Evolutionary conservation across 208 protist genomes (phyloP).

Genomic region (Phytomonas sp.): DNA sequence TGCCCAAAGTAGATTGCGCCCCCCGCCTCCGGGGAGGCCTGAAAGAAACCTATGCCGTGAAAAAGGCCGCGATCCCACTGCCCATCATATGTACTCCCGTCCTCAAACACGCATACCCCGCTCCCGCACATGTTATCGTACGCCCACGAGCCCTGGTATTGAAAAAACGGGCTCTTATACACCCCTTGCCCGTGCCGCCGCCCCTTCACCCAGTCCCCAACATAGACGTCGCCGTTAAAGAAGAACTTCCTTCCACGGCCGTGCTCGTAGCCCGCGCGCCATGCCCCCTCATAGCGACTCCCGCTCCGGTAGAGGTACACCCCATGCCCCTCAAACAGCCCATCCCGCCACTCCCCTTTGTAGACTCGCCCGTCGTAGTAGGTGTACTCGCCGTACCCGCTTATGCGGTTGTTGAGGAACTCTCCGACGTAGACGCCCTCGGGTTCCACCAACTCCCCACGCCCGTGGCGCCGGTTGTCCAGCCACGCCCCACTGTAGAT

Average conservation of each 20-base stretch:
- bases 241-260: constrained; percentile 69
- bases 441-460: constrained; percentile 74
- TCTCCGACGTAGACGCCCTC: constrained; percentile 71
- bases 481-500: constrained; percentile 75
- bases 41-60: constrained; percentile 44
- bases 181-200: constrained; percentile 64
- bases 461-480: constrained; percentile 73
- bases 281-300: constrained; percentile 69
- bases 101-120: constrained; percentile 51
- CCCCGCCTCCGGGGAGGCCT: constrained; percentile 8
- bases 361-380: constrained; percentile 88
- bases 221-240: constrained; percentile 73
- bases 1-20: constrained; percentile 42
- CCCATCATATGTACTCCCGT: constrained; percentile 69
- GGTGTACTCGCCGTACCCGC: constrained; percentile 84
- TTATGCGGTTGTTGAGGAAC: constrained; percentile 61
- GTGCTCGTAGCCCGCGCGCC: constrained; percentile 53
- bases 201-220: constrained; percentile 61
- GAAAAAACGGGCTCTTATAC: constrained; percentile 35
- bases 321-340: constrained; percentile 67
- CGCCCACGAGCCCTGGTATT: constrained; percentile 72
- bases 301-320: constrained; percentile 64
- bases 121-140: constrained; percentile 51
- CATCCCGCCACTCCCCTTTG: constrained; percentile 77
- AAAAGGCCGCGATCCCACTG: constrained; percentile 50